These are phyloP conservation scores for Isochrysis galbana DNA, from an alignment of 78 protist species.

Conservation along the genomic window DNA sequence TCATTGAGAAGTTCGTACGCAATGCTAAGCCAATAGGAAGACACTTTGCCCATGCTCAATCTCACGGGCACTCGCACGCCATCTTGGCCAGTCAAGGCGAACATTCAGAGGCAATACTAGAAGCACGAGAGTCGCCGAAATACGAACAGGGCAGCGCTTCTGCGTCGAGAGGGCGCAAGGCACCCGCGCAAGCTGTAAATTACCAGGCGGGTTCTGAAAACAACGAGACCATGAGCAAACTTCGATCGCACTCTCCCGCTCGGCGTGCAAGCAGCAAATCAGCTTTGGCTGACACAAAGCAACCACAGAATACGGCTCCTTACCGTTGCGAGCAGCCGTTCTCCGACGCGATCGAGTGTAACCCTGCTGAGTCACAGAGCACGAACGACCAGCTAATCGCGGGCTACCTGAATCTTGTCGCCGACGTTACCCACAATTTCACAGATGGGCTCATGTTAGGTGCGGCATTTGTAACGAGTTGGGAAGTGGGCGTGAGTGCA, in stretches of 20 bases:
- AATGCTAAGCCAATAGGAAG: background rate
- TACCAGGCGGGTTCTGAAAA: background rate
- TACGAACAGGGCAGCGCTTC: background rate
- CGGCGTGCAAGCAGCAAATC: too few species aligned
- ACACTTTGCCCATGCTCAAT: constrained; percentile 20
- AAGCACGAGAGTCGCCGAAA: background rate
- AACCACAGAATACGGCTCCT: too few species aligned
- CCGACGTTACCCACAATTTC: constrained; percentile 71
- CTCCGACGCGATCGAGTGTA: too few species aligned
- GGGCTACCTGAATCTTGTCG: constrained; percentile 55
- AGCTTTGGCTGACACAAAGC: too few species aligned
- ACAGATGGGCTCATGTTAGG: constrained; percentile 74
- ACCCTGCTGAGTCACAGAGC: too few species aligned
- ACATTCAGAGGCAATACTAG: background rate
- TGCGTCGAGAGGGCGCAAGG: background rate
- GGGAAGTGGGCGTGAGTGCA: constrained; percentile 35
- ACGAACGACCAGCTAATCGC: background rate
- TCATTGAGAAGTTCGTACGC: constrained; percentile 57
- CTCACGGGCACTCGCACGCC: constrained; percentile 27
- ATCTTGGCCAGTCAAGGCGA: background rate
- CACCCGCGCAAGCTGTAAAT: background rate
- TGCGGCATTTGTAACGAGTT: constrained; percentile 40
- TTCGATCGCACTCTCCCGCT: too few species aligned
- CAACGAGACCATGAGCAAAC: background rate
- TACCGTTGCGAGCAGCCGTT: too few species aligned